Percentiles rank a stretch among this genome's conserved stretches.
phyloP scores from a whole-genome alignment of 176 grass and related monocot genomes.

The Phoenix dactylifera region DNA sequence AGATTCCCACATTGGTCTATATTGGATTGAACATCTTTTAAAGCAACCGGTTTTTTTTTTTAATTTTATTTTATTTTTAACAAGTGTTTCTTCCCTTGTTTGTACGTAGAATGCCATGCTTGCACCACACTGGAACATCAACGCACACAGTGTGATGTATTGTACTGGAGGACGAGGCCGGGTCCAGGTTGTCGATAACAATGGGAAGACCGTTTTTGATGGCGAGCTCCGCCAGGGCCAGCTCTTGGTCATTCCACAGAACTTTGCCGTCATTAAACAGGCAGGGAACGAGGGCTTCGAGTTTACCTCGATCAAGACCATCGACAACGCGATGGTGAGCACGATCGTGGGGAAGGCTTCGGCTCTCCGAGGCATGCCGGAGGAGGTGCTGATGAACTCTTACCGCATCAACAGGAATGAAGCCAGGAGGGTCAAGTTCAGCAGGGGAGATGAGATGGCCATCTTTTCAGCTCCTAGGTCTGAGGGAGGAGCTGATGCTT shows the following conservation, averaged over 20 bases:
- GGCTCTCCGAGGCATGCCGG: slow-evolving; percentile 19
- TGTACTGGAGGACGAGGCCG: slow-evolving; percentile 21
- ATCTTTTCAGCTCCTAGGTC: slow-evolving; percentile 14
- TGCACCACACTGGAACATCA: slow-evolving; percentile 36
- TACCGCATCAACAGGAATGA: slow-evolving; percentile 26
- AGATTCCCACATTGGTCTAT: not conserved
- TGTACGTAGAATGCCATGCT: slow-evolving; percentile 23
- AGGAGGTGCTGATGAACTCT: slow-evolving; percentile 26
- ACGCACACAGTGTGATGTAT: slow-evolving; percentile 30
- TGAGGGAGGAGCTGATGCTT: too few relatives aligned
- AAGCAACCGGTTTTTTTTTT: not conserved
- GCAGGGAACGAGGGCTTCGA: slow-evolving; percentile 18
- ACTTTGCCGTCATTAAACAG: slow-evolving; percentile 9
- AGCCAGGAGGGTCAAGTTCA: slow-evolving; percentile 19
- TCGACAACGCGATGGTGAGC: slow-evolving; percentile 25
- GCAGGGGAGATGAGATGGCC: slow-evolving; percentile 16
- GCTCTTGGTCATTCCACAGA: slow-evolving; percentile 23
- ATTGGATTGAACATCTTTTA: not conserved
- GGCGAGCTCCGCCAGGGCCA: slow-evolving; percentile 24
- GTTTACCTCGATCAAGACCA: slow-evolving; percentile 34
- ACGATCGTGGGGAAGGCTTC: slow-evolving; percentile 31
- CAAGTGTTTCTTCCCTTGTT: not conserved
- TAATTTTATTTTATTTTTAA: not conserved
- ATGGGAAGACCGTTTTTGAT: slow-evolving; percentile 27
- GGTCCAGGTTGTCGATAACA: slow-evolving; percentile 26